These are phyloP conservation scores for Pythium chondricola DNA, from an alignment of 352 stramenopile genomes.

Conservation along the genomic window DNA sequence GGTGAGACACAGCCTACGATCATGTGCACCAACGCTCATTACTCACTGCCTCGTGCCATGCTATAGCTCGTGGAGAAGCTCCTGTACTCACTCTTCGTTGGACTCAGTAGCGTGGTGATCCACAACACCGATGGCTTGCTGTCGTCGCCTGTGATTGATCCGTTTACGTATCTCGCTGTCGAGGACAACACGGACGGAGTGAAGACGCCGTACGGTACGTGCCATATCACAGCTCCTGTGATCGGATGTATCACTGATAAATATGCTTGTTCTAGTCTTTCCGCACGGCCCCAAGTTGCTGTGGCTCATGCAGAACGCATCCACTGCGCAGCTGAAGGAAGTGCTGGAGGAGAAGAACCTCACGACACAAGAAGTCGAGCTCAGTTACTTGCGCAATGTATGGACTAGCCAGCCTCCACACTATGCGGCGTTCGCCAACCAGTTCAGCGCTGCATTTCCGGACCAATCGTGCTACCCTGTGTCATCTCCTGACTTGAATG, in stretches of 20 bases:
- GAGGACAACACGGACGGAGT: not conserved
- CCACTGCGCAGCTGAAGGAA: conserved; percentile 57
- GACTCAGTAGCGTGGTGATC: conserved; percentile 69
- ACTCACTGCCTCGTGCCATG: not conserved
- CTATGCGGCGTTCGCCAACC: conserved; percentile 25
- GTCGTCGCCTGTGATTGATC: conserved; percentile 35
- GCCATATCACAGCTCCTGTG: no score
- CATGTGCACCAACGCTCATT: not conserved
- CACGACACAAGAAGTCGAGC: conserved; percentile 48
- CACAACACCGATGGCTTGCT: conserved; percentile 56
- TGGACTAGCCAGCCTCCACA: conserved; percentile 27
- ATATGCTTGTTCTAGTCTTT: conserved; percentile 57
- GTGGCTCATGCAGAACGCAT: conserved; percentile 67
- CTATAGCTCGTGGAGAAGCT: conserved; percentile 42
- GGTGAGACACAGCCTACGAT: conserved; percentile 5
- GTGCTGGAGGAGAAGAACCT: conserved; percentile 43
- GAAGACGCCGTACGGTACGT: conserved; percentile 7
- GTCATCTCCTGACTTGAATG: conserved; percentile 26
- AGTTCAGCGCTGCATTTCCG: conserved; percentile 41
- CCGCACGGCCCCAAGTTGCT: conserved; percentile 67
- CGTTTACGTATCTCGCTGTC: conserved; percentile 50
- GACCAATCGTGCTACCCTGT: conserved; percentile 58
- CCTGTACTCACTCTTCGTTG: conserved; percentile 60
- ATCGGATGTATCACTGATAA: no score
- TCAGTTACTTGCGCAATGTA: conserved; percentile 49